Conservation (phyloP, 176 grass and related monocot species). For the Olyra latifolia region DNA sequence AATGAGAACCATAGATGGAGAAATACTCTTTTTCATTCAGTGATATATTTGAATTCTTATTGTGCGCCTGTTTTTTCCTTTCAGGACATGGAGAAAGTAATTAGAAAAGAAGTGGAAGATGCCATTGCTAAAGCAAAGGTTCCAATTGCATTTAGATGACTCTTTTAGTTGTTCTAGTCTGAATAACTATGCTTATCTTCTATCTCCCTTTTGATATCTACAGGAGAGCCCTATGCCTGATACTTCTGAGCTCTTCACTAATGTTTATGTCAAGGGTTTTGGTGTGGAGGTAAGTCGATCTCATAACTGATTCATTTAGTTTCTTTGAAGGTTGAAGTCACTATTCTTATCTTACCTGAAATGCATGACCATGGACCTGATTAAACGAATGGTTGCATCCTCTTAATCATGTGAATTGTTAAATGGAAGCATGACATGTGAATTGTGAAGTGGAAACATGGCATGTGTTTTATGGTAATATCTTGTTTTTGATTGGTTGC, state of each 20-base stretch:
- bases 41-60: neutral
- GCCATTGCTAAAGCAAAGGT: constrained; percentile 95
- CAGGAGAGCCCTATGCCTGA: constrained; percentile 94
- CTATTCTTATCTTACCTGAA: neutral
- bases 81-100: constrained; percentile 90
- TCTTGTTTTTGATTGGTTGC: neutral
- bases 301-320: constrained; percentile 8
- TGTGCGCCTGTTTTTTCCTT: constrained; percentile 18
- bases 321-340: neutral
- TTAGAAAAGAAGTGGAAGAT: constrained; percentile 86
- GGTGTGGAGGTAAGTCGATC: constrained; percentile 64
- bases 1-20: neutral
- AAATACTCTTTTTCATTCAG: neutral
- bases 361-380: neutral
- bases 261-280: constrained; percentile 83
- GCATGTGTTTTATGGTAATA: neutral
- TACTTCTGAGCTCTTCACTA: constrained; percentile 79
- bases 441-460: neutral
- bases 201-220: constrained; percentile 34
- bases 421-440: neutral
- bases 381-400: neutral
- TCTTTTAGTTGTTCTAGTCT: neutral
- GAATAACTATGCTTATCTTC: constrained; percentile 32
- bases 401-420: neutral
- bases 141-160: neutral